Base-by-base conservation (phyloP, 2,329 filamentous ascomycete species). In the Alternaria sp. region DNA sequence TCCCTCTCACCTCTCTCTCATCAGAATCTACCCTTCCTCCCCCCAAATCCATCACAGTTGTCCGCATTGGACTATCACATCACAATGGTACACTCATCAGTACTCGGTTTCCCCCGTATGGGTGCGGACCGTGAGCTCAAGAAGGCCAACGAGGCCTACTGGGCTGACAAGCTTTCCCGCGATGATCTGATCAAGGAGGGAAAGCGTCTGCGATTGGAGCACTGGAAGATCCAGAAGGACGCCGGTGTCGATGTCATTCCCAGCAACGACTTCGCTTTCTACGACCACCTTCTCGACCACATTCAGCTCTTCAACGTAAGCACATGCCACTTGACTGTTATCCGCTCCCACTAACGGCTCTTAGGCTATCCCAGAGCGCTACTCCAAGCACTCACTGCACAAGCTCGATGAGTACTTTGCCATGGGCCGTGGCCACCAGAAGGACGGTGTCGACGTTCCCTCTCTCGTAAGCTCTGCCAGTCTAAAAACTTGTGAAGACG, bases 151-250 rank as follows among this genome's bases (percentile, higher is more conserved):
- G 95, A 99, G 85, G 93, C 94, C 82, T 99, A 90, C 85, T 99
- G 95, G 95, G 91, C 85, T 78, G 94, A 91, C 82, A 99, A 98
- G 87, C 86, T 97, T 82, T 94, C 92, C 68, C 92, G 94, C 79
- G 89, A 91, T 67, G 93, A 97, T 66, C 92, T 99, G 73, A 87
- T 98, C 73, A 87, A 89, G 65, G 95, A 98, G 89, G 95, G 92
- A 82, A 98, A 98, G 92, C 90, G 93, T 81, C 92, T 99, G 64
- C 92, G 95, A 86, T 87, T 94, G 72, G 93, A 91, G 78, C 95
- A 99, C 89, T 99, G 95, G 95, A 93, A 97, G 86, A 97, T 99
- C 85, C 95, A 99, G 87, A 94, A 99, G 88, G 90, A 96, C 84
- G 95, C 95, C 71, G 95, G 95, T 79, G 94, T 98, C 83, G 92